Conservation (phyloP, 805 yeast genomes). For the Scheffersomyces amazonensis region DNA sequence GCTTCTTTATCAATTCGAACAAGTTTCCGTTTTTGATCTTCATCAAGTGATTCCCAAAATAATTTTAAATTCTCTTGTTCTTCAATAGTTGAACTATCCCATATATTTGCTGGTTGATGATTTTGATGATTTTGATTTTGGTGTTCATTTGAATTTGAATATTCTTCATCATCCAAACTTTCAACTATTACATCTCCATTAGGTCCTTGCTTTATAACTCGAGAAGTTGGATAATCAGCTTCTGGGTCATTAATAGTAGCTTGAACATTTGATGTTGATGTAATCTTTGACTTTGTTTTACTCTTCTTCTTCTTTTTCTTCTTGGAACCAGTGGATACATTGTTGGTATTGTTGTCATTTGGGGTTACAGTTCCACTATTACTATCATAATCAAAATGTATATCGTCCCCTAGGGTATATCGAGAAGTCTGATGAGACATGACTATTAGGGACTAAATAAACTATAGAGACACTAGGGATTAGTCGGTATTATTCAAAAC, state of each 20-base stretch:
- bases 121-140: constrained; percentile 8
- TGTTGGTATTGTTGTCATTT: background rate
- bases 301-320: constrained; percentile 29
- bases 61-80: constrained; percentile 50
- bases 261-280: constrained; percentile 16
- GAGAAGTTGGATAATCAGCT: constrained; percentile 67
- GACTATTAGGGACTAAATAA: too few species aligned
- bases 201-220: constrained; percentile 66
- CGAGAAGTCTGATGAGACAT: too few species aligned
- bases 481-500: too few species aligned
- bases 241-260: constrained; percentile 54
- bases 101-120: constrained; percentile 22
- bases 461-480: too few species aligned
- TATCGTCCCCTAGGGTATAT: constrained; percentile 31
- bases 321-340: constrained; percentile 5
- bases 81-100: constrained; percentile 48
- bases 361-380: background rate
- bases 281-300: constrained; percentile 23
- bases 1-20: constrained; percentile 67
- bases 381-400: constrained; percentile 27
- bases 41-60: constrained; percentile 66
- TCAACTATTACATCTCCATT: constrained; percentile 80
- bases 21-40: constrained; percentile 58
- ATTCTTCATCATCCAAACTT: constrained; percentile 37
- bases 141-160: constrained; percentile 1